Evolutionary conservation across 768 basidiomycete genomes (phyloP).

Genomic region (Amanita molliuscula): DNA sequence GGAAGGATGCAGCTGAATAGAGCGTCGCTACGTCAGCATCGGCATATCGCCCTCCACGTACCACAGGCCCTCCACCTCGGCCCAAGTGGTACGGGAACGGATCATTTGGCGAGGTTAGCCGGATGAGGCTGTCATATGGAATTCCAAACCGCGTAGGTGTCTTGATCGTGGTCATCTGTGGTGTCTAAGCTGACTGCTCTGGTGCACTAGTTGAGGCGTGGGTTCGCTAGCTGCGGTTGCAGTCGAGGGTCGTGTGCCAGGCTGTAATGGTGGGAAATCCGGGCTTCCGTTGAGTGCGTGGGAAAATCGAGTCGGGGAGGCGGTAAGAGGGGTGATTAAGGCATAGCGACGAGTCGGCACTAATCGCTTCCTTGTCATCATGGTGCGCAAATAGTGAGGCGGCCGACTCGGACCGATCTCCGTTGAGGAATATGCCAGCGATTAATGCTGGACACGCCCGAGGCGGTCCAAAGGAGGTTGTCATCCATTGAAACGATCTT

Average conservation of each 20-base stretch:
- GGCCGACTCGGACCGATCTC: conserved; percentile 24
- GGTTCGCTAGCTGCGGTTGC: neutral
- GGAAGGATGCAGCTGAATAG: conserved; percentile 77
- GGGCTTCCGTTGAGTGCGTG: conserved; percentile 1
- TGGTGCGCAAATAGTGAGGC: conserved; percentile 12
- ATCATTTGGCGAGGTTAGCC: conserved; percentile 58
- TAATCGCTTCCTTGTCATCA: conserved; percentile 17
- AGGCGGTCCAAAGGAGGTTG: conserved; percentile 82
- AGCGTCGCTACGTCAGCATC: conserved; percentile 80
- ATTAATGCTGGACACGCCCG: conserved; percentile 69
- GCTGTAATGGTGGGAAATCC: conserved; percentile 11
- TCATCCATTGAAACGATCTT: conserved; percentile 72
- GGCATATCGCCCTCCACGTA: conserved; percentile 24
- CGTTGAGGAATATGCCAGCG: conserved; percentile 69
- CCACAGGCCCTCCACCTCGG: neutral
- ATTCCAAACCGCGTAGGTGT: conserved; percentile 40
- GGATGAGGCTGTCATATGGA: conserved; percentile 61
- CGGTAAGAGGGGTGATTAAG: conserved; percentile 10
- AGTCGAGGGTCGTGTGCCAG: conserved; percentile 16
- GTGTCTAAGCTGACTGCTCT: conserved; percentile 7
- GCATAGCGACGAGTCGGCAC: conserved; percentile 9
- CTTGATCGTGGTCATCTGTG: conserved; percentile 5
- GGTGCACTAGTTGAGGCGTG: neutral
- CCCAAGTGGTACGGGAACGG: conserved; percentile 35
- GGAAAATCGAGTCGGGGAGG: conserved; percentile 1